A percentile compares a stretch with the other conserved stretches of the same genome.
phyloP scores from a whole-genome alignment of 139 green algal species.

The Monoraphidium neglectum region DNA sequence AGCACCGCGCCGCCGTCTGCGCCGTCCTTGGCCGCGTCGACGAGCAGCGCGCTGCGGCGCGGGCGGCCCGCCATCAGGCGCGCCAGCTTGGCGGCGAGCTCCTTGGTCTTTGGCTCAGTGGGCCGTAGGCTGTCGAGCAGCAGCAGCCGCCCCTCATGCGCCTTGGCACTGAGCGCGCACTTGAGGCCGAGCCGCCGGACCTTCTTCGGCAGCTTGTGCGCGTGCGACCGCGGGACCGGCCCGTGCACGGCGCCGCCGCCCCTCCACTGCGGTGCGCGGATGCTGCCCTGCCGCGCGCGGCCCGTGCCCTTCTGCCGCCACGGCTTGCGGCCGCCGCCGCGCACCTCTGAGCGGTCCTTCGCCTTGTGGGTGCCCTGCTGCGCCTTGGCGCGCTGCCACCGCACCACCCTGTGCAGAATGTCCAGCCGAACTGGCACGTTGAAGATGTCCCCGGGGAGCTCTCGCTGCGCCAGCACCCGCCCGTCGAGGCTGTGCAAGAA shows the following conservation, averaged over 20 bases:
- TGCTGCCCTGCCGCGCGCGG: constrained; percentile 84
- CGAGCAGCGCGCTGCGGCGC: constrained; percentile 6
- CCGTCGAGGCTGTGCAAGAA: constrained; percentile 33
- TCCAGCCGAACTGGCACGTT: constrained; percentile 75
- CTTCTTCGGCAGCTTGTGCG: constrained; percentile 60
- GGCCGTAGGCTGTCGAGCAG: constrained; percentile 71
- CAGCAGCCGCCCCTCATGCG: constrained; percentile 73
- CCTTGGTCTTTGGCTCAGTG: constrained; percentile 49
- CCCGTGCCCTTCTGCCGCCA: constrained; percentile 96
- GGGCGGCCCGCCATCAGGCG: constrained; percentile 7
- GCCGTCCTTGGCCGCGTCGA: constrained; percentile 12
- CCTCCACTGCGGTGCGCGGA: constrained; percentile 73
- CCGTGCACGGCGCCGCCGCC: constrained; percentile 82
- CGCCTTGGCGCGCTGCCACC: constrained; percentile 87
- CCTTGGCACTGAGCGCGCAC: constrained; percentile 85
- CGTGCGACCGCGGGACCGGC: constrained; percentile 76
- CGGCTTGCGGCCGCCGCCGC: constrained; percentile 94
- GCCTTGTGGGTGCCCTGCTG: constrained; percentile 89
- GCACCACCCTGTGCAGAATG: constrained; percentile 87
- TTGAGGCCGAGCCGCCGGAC: constrained; percentile 81
- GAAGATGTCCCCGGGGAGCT: constrained; percentile 52
- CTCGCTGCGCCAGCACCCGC: constrained; percentile 5
- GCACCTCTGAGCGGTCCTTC: constrained; percentile 72
- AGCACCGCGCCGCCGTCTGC: constrained; percentile 39
- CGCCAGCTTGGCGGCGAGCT: constrained; percentile 2